These are phyloP conservation scores for Mycena metata DNA, from an alignment of 768 basidiomycete genomes.

Conservation along the genomic window DNA sequence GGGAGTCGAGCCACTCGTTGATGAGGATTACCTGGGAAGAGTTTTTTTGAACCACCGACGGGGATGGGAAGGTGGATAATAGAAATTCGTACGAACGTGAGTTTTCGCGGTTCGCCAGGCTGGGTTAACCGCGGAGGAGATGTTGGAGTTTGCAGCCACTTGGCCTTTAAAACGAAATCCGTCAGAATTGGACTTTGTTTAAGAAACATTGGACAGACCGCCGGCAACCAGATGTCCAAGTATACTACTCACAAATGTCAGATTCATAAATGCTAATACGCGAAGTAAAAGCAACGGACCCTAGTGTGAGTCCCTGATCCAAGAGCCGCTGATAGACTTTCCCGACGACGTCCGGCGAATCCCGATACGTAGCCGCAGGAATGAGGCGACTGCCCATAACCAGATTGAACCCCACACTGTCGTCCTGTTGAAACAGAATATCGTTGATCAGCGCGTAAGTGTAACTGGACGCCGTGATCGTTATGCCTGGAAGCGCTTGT, in stretches of 20 bases:
- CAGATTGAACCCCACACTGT: slow-evolving; percentile 27
- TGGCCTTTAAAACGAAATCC: slow-evolving; percentile 38
- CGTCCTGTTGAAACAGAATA: slow-evolving; percentile 31
- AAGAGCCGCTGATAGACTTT: slow-evolving; percentile 40
- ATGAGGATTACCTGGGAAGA: slow-evolving; percentile 32
- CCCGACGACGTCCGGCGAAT: slow-evolving; percentile 33
- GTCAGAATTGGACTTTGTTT: too few relatives aligned
- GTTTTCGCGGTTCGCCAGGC: slow-evolving; percentile 53
- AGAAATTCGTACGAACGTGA: slow-evolving; percentile 45
- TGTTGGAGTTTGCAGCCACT: slow-evolving; percentile 48
- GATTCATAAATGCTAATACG: too few relatives aligned
- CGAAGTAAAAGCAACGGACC: too few relatives aligned
- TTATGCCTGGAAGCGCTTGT: slow-evolving; percentile 33
- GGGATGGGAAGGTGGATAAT: neutral
- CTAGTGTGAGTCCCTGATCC: too few relatives aligned
- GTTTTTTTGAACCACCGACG: neutral
- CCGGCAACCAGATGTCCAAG: slow-evolving; percentile 39
- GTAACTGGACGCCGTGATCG: slow-evolving; percentile 5
- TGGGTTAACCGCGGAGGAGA: slow-evolving; percentile 49
- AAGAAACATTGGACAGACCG: too few relatives aligned
- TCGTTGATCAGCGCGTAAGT: slow-evolving; percentile 34
- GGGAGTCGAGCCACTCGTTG: slow-evolving; percentile 32
- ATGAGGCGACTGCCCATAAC: slow-evolving; percentile 38
- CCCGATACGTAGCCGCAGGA: slow-evolving; percentile 28
- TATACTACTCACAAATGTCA: slow-evolving; percentile 26